Evolutionary conservation across 2,329 filamentous ascomycete genomes (phyloP).

Genomic region (Apiospora phragmitis): DNA sequence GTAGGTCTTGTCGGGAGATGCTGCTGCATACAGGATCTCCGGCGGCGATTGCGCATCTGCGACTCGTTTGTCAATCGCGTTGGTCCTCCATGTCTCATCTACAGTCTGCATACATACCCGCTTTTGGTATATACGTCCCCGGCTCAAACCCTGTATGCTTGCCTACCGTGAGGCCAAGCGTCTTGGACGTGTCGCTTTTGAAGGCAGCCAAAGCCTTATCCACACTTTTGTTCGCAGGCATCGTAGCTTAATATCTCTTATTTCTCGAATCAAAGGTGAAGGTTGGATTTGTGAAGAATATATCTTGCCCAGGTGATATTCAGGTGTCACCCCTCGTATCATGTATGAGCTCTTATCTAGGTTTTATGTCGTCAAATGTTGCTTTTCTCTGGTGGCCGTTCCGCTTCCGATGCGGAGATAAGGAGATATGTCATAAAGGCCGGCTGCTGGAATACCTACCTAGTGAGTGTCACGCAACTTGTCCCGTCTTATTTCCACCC

Average conservation of each 20-base stretch:
- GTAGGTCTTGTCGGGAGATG: constrained; percentile 11
- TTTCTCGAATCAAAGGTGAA: background rate
- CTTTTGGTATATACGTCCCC: constrained; percentile 8
- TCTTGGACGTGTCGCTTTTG: constrained; percentile 1
- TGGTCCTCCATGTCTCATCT: background rate
- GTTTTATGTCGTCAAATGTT: background rate
- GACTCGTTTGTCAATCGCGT: background rate
- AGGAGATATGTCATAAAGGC: background rate
- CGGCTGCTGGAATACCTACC: background rate
- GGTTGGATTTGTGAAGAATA: background rate
- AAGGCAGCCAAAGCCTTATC: constrained; percentile 9
- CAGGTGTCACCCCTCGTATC: background rate
- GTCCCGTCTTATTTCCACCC: background rate
- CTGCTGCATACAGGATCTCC: constrained; percentile 3
- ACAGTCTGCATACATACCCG: background rate
- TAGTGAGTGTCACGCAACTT: background rate
- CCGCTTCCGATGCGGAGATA: background rate
- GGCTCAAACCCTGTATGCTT: background rate
- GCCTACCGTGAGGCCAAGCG: constrained; percentile 8
- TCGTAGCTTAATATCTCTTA: background rate
- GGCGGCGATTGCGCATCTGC: background rate
- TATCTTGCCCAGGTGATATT: background rate
- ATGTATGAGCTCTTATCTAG: background rate
- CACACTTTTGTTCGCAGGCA: constrained; percentile 9
- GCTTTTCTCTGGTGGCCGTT: background rate